A percentile compares a stretch with the other conserved stretches of the same genome.
Conservation (phyloP, 768 basidiomycete species). For the Boletus subcaerulescens region DNA sequence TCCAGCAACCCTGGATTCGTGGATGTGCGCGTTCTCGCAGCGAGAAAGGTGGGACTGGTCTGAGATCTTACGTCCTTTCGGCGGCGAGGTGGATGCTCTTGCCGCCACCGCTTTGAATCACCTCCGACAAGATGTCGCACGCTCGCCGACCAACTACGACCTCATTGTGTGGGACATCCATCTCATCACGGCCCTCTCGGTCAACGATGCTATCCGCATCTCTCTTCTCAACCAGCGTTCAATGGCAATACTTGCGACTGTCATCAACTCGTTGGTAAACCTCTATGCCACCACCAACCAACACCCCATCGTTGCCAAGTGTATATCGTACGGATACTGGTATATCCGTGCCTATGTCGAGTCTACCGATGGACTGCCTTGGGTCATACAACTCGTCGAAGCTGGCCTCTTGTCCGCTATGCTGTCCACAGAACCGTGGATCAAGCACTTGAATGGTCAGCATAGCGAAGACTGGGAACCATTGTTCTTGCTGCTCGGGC, state of each 20-base stretch:
- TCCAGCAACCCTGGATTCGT: constrained; percentile 22
- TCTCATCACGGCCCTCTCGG: constrained; percentile 24
- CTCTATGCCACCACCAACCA: constrained; percentile 1
- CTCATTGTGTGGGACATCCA: constrained; percentile 31
- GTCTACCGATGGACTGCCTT: constrained; percentile 23
- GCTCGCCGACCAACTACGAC: constrained; percentile 23
- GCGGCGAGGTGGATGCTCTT: constrained; percentile 13
- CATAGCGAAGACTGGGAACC: constrained; percentile 31
- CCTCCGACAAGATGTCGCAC: constrained; percentile 23
- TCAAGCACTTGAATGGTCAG: constrained; percentile 16
- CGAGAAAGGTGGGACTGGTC: constrained; percentile 27
- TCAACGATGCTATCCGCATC: constrained; percentile 23
- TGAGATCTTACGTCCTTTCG: constrained; percentile 25
- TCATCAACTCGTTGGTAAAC: constrained; percentile 16
- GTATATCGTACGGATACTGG: constrained; percentile 30
- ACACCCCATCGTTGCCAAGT: constrained; percentile 19
- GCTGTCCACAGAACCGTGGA: constrained; percentile 27
- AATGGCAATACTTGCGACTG: constrained; percentile 15
- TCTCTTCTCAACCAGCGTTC: constrained; percentile 22
- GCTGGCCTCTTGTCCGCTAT: constrained; percentile 24
- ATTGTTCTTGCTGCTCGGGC: constrained; percentile 19
- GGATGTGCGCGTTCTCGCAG: constrained; percentile 27
- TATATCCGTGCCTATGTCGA: constrained; percentile 29
- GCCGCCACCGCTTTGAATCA: constrained; percentile 24
- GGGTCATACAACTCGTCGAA: constrained; percentile 25